Percentiles rank a stretch among this genome's conserved stretches.
Conservation (phyloP, 345 rosid genomes). For the Dimocarpus longan region DNA sequence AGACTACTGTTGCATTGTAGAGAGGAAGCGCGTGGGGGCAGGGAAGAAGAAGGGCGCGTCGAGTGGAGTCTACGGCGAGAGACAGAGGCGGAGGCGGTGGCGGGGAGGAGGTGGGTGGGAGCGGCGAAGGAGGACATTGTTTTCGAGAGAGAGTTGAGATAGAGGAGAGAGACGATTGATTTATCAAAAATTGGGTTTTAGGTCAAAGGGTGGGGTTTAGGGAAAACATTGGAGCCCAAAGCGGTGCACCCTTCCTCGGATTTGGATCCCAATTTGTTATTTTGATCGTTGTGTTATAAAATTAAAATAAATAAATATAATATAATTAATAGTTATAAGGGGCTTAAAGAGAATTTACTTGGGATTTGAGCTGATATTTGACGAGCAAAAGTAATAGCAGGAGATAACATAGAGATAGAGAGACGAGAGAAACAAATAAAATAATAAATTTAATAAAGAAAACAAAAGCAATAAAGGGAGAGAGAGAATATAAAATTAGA, state of each 20-base stretch:
- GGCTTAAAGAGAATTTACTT: too few species aligned
- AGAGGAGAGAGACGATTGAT: not conserved
- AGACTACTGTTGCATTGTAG: conserved; percentile 35
- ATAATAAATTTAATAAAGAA: too few species aligned
- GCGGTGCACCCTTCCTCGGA: not conserved
- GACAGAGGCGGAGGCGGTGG: conserved; percentile 33
- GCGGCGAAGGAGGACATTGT: conserved; percentile 52
- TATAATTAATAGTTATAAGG: too few species aligned
- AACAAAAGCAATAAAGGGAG: too few species aligned
- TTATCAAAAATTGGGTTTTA: not conserved
- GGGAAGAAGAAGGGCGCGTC: conserved; percentile 29
- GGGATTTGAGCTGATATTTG: too few species aligned
- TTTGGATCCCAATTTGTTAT: not conserved
- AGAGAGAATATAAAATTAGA: too few species aligned
- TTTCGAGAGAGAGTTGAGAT: conserved; percentile 17
- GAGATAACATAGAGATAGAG: too few species aligned
- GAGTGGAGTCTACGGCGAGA: conserved; percentile 10
- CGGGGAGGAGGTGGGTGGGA: conserved; percentile 32
- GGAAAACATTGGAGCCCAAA: not conserved
- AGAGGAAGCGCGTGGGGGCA: conserved; percentile 30
- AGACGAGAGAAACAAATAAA: too few species aligned
- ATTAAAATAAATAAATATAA: too few species aligned
- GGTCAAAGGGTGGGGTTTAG: conserved; percentile 5
- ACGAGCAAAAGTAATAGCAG: too few species aligned
- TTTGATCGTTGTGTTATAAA: too few species aligned